Conservation (phyloP, 495 filamentous ascomycete genomes). For the Talaromyces wortmannii region DNA sequence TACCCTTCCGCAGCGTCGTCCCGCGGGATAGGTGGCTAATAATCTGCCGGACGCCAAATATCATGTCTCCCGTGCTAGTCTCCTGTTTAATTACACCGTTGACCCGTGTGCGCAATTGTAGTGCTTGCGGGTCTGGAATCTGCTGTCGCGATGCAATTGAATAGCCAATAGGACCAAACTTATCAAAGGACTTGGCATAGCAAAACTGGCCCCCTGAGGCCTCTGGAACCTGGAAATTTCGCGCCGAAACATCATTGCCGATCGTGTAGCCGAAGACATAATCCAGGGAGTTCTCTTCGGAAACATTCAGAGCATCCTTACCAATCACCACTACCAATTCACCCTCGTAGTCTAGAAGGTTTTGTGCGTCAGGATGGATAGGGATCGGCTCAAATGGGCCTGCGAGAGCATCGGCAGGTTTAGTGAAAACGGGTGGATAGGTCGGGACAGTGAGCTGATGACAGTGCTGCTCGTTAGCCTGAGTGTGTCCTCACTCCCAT, state of each 20-base stretch:
- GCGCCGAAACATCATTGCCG: conserved; percentile 43
- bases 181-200: conserved; percentile 69
- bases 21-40: conserved; percentile 62
- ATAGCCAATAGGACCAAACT: conserved; percentile 67
- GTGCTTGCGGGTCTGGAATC: conserved; percentile 49
- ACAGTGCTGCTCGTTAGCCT: neutral
- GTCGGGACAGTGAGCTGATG: conserved; percentile 43
- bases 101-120: conserved; percentile 50
- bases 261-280: conserved; percentile 42
- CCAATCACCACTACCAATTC: conserved; percentile 57
- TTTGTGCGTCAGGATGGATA: conserved; percentile 41
- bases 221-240: conserved; percentile 48
- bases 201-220: conserved; percentile 63
- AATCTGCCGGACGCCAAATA: conserved; percentile 60
- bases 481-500: neutral
- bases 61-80: conserved; percentile 59
- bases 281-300: conserved; percentile 26
- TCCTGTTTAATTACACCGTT: conserved; percentile 64
- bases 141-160: conserved; percentile 50
- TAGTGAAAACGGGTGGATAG: conserved; percentile 66
- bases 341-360: conserved; percentile 58
- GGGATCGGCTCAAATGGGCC: conserved; percentile 54
- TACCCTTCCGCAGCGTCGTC: conserved; percentile 61
- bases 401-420: conserved; percentile 57
- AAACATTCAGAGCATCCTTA: conserved; percentile 36